These are phyloP conservation scores for Xerocomus subilludens DNA, from an alignment of 1,284 basidiomycete species.

Conservation along the genomic window DNA sequence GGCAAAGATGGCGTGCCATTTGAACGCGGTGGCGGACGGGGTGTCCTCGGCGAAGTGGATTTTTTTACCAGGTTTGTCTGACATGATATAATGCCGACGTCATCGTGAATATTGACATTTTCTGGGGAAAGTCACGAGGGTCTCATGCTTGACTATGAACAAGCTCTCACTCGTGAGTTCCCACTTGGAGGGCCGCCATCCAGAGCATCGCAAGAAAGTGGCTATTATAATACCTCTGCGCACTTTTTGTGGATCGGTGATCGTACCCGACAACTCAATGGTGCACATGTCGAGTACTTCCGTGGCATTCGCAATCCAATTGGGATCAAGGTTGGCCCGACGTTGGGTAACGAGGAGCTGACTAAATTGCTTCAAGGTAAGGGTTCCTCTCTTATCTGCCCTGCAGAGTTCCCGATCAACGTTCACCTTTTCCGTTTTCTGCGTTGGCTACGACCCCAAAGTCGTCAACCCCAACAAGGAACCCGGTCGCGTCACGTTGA, in stretches of 20 bases:
- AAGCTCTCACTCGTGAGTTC: constrained; percentile 85
- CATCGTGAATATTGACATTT: constrained; percentile 5
- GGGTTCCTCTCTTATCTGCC: constrained; percentile 44
- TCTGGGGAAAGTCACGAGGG: constrained; percentile 82
- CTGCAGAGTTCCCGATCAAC: not conserved
- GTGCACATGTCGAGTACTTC: constrained; percentile 97
- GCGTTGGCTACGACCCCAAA: constrained; percentile 45
- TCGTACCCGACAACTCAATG: constrained; percentile 91
- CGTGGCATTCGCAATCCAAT: constrained; percentile 96
- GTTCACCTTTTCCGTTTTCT: not conserved
- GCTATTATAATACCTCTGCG: constrained; percentile 87
- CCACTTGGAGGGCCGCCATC: constrained; percentile 35
- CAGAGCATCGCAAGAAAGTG: constrained; percentile 47
- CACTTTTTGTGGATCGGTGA: constrained; percentile 99
- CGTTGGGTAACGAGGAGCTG: constrained; percentile 86
- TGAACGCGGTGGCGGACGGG: constrained; percentile 74
- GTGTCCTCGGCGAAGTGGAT: constrained; percentile 90
- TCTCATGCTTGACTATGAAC: constrained; percentile 92
- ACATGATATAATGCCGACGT: not conserved
- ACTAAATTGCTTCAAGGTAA: constrained; percentile 80
- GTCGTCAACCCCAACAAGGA: constrained; percentile 91
- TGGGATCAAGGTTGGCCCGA: constrained; percentile 96
- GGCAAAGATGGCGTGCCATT: constrained; percentile 65
- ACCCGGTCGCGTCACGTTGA: constrained; percentile 87
- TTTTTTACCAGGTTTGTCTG: constrained; percentile 85